These are phyloP conservation scores for Leishmania aethiopica DNA, from an alignment of 208 protist species.

Conservation along the genomic window DNA sequence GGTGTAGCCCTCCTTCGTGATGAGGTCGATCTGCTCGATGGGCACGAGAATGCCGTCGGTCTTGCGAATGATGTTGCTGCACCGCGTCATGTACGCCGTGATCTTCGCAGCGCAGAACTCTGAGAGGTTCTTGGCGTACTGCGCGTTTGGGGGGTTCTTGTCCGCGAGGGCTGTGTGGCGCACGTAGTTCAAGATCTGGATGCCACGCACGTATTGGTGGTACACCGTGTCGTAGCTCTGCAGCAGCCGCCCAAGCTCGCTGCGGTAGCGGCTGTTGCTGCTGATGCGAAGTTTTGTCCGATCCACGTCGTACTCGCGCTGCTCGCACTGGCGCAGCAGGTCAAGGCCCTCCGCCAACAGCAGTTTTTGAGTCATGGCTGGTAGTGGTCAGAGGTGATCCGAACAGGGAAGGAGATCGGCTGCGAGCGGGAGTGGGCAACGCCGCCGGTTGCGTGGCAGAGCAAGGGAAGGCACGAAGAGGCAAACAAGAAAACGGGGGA, in stretches of 20 bases:
- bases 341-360: constrained; percentile 80
- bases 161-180: constrained; percentile 57
- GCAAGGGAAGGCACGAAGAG: not conserved
- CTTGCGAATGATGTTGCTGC: constrained; percentile 67
- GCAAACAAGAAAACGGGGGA: not conserved
- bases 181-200: constrained; percentile 83
- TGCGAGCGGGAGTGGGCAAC: not conserved
- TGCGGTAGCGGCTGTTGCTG: constrained; percentile 41
- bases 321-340: constrained; percentile 71
- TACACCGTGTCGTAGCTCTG: constrained; percentile 65
- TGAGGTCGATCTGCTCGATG: constrained; percentile 52
- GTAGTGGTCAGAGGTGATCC: not conserved
- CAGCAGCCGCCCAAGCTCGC: constrained; percentile 52
- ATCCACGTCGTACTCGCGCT: constrained; percentile 73
- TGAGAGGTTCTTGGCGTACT: constrained; percentile 54
- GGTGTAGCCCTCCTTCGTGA: constrained; percentile 48
- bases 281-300: constrained; percentile 46
- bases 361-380: constrained; percentile 73
- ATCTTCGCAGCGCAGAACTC: constrained; percentile 78
- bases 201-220: constrained; percentile 57
- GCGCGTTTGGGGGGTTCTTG: constrained; percentile 32
- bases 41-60: constrained; percentile 74
- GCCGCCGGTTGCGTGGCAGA: not conserved
- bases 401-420: no score
- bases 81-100: constrained; percentile 72